Conservation (phyloP, 306 rosid species). For the Hylodesmum podocarpum region DNA sequence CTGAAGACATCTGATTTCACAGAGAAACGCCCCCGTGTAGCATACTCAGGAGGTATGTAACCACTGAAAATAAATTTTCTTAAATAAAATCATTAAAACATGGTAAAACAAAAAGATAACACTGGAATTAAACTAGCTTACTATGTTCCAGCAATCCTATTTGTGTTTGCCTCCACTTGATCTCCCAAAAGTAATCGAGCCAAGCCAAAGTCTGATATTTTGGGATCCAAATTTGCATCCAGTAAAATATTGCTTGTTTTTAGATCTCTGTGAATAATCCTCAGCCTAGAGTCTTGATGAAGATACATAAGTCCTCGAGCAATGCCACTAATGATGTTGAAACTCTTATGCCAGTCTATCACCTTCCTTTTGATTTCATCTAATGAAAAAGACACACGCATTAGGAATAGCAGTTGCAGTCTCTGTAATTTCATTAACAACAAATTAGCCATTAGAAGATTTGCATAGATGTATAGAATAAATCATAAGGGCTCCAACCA, state of each 20-base stretch:
- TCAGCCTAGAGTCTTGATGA: constrained; percentile 25
- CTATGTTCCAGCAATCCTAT: constrained; percentile 6
- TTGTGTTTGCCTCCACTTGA: constrained; percentile 9
- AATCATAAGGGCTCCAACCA: not conserved
- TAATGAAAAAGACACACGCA: not conserved
- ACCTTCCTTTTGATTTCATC: not conserved
- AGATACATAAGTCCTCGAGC: constrained; percentile 30
- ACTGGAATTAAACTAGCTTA: not conserved
- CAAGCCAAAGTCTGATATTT: constrained; percentile 28
- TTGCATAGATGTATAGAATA: not conserved
- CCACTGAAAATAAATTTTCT: not conserved
- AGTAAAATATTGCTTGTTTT: constrained; percentile 16
- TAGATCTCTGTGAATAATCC: constrained; percentile 22
- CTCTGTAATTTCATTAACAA: not conserved
- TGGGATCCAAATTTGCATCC: not conserved
- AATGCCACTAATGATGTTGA: constrained; percentile 18
- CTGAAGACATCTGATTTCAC: constrained; percentile 21
- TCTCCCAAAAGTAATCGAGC: not conserved
- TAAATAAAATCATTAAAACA: not conserved
- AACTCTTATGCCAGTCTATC: not conserved
- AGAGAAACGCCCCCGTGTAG: not conserved
- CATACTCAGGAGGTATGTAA: constrained; percentile 30
- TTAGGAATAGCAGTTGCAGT: not conserved
- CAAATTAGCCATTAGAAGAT: not conserved
- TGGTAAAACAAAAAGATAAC: too few relatives aligned